Evolutionary conservation across 1,284 basidiomycete species (phyloP).

Genomic region (Apiotrichum montevideense): DNA sequence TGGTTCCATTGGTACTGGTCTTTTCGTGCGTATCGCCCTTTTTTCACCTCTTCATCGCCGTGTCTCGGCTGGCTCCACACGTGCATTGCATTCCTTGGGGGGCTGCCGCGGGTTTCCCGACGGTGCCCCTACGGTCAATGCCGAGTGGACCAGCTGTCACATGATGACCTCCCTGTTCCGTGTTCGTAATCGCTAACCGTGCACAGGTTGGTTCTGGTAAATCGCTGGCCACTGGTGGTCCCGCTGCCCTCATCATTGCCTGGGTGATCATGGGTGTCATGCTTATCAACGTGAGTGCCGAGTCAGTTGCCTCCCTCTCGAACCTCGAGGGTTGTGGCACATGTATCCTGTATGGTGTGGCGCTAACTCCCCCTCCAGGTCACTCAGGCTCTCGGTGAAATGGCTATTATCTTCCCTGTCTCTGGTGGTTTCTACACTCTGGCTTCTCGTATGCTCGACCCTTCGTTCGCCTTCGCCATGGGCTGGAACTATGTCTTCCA

Average conservation of each 20-base stretch:
- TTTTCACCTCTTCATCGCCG: background rate
- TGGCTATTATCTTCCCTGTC: slow-evolving; percentile 49
- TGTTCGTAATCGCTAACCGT: background rate
- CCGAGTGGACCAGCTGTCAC: no score
- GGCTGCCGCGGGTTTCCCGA: no score
- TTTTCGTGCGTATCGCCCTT: slow-evolving; percentile 18
- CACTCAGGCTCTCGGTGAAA: slow-evolving; percentile 48
- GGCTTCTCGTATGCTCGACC: slow-evolving; percentile 40
- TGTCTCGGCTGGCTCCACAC: no score
- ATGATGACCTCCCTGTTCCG: no score
- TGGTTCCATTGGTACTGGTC: slow-evolving; percentile 52
- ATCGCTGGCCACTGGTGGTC: slow-evolving; percentile 50
- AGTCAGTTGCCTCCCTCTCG: background rate
- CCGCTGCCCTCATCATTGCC: slow-evolving; percentile 47
- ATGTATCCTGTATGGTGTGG: no score
- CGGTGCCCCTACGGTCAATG: no score
- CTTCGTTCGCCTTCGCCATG: slow-evolving; percentile 40
- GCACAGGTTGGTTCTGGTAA: slow-evolving; percentile 46
- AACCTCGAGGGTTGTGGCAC: background rate
- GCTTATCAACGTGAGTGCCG: slow-evolving; percentile 12
- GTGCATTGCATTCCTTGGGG: background rate
- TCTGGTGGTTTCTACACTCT: slow-evolving; percentile 50
- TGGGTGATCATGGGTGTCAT: slow-evolving; percentile 38
- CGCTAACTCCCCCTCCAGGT: slow-evolving; percentile 13
- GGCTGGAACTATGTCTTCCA: slow-evolving; percentile 47